phyloP scores from a whole-genome alignment of 495 filamentous ascomycete species.

The Penicillium taxi region DNA sequence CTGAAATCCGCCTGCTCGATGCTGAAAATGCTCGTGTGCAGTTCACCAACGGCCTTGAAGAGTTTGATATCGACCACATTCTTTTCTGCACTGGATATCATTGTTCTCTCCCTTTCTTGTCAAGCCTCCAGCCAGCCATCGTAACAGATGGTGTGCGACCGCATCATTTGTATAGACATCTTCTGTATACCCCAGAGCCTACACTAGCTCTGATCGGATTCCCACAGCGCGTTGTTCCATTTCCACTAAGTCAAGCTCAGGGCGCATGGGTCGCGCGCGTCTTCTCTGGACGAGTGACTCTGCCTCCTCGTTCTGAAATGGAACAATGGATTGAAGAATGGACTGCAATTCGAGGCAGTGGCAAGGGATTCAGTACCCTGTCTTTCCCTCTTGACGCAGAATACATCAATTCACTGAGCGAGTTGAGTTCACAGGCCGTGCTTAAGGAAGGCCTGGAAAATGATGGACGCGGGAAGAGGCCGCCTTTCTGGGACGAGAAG shows the following conservation, averaged over 20 bases:
- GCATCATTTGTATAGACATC: conserved; percentile 6
- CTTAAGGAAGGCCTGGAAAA: conserved; percentile 4
- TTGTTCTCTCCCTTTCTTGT: conserved; percentile 7
- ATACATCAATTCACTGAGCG: conserved; percentile 5
- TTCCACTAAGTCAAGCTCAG: conserved; percentile 8
- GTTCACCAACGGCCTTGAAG: conserved; percentile 4
- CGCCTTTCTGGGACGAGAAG: conserved; percentile 7
- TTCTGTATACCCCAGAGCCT: conserved; percentile 5
- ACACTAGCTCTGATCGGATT: conserved; percentile 6
- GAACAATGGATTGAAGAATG: conserved; percentile 7
- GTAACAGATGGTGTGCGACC: conserved; percentile 7
- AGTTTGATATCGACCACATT: conserved; percentile 4
- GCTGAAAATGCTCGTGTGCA: conserved; percentile 1
- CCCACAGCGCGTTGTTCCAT: conserved; percentile 8
- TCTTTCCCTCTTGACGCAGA: conserved; percentile 7
- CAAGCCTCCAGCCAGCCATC: conserved; percentile 1
- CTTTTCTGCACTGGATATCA: conserved; percentile 10
- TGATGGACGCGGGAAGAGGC: neutral
- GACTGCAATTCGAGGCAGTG: conserved; percentile 1
- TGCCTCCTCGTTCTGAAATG: conserved; percentile 5
- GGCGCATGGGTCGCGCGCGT: conserved; percentile 9
- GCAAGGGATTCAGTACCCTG: conserved; percentile 5
- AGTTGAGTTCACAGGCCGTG: neutral
- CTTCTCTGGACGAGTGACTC: conserved; percentile 1
- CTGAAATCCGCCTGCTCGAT: conserved; percentile 3